Conservation (phyloP, 768 basidiomycete species). For the Calocybe indica region DNA sequence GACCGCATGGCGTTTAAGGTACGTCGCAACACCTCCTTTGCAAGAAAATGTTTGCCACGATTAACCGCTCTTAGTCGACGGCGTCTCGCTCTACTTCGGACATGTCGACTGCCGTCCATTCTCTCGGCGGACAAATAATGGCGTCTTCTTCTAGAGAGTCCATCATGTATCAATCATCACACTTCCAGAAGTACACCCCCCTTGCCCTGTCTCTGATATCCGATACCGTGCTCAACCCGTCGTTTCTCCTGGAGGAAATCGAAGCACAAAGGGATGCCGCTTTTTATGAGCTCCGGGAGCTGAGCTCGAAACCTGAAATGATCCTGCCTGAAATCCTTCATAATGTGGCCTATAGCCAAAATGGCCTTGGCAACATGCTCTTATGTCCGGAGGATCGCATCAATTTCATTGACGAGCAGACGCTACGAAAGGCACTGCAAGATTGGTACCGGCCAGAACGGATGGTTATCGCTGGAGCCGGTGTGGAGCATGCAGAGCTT, state of each 20-base stretch:
- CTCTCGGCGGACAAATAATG: slow-evolving; percentile 86
- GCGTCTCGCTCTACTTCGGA: slow-evolving; percentile 60
- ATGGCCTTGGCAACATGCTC: slow-evolving; percentile 84
- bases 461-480: slow-evolving; percentile 93
- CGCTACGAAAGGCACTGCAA: slow-evolving; percentile 58
- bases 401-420: slow-evolving; percentile 51
- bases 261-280: slow-evolving; percentile 82
- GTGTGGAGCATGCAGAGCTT: slow-evolving; percentile 84
- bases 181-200: slow-evolving; percentile 80
- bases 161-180: slow-evolving; percentile 97
- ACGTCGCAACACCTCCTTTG: slow-evolving; percentile 5
- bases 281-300: slow-evolving; percentile 85
- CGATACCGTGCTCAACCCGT: slow-evolving; percentile 81
- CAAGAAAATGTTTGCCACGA: background rate
- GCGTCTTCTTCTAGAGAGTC: slow-evolving; percentile 89
- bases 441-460: slow-evolving; percentile 91
- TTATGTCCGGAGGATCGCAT: slow-evolving; percentile 86
- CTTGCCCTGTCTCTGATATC: slow-evolving; percentile 84
- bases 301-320: slow-evolving; percentile 85
- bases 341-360: slow-evolving; percentile 70
- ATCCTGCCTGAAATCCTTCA: slow-evolving; percentile 90
- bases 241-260: slow-evolving; percentile 73
- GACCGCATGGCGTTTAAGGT: slow-evolving; percentile 98
- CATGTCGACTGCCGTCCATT: slow-evolving; percentile 78
- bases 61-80: slow-evolving; percentile 53